phyloP scores from a whole-genome alignment of 2,329 filamentous ascomycete species.

The Sodiomyces alkalinus region DNA sequence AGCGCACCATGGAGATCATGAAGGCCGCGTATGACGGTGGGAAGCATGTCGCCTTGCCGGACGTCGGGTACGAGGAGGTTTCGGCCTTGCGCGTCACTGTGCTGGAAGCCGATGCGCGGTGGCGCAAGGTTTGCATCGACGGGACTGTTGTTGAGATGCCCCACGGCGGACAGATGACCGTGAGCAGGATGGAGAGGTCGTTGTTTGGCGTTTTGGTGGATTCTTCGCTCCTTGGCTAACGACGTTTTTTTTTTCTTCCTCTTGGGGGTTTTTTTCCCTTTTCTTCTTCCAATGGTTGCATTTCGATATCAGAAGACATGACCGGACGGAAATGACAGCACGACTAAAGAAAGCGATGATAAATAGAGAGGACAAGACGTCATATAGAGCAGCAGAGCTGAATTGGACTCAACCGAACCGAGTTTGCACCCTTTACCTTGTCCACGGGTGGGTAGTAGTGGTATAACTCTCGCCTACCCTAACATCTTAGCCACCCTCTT shows the following conservation, averaged over 20 bases:
- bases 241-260: too few relatives aligned
- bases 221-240: not conserved
- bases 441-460: too few relatives aligned
- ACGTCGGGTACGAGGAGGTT: slow-evolving; percentile 58
- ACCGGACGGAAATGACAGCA: too few relatives aligned
- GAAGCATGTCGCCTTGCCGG: slow-evolving; percentile 37
- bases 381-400: too few relatives aligned
- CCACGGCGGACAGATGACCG: slow-evolving; percentile 52
- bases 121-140: slow-evolving; percentile 84
- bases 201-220: slow-evolving; percentile 30
- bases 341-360: too few relatives aligned
- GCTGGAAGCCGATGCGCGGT: slow-evolving; percentile 51
- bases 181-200: slow-evolving; percentile 32
- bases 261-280: too few relatives aligned
- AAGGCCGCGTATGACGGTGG: slow-evolving; percentile 43
- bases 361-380: too few relatives aligned
- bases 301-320: too few relatives aligned
- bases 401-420: too few relatives aligned
- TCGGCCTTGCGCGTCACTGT: slow-evolving; percentile 53
- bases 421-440: too few relatives aligned
- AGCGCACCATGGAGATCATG: slow-evolving; percentile 67
- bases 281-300: too few relatives aligned
- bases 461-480: not conserved
- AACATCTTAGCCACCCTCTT: slow-evolving; percentile 36
- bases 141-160: slow-evolving; percentile 71